These are phyloP conservation scores for Plasmodium gaboni DNA, from an alignment of 169 alveolate species.

Conservation along the genomic window DNA sequence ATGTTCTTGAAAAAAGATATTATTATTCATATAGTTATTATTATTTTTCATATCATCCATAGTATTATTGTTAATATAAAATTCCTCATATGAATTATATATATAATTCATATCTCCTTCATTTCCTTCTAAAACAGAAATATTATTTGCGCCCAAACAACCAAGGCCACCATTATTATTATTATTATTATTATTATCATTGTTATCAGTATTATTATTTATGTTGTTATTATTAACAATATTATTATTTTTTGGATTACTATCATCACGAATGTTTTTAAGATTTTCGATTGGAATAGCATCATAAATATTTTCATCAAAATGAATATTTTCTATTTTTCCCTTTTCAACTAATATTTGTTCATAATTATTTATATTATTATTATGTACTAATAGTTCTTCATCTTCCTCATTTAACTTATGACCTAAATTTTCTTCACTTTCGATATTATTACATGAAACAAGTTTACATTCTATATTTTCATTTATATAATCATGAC, in stretches of 20 bases:
- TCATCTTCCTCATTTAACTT: constrained; percentile 30
- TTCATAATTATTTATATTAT: constrained; percentile 40
- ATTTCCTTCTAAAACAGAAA: constrained; percentile 19
- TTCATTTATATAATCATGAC: constrained; percentile 51
- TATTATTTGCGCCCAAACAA: neutral
- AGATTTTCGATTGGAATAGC: constrained; percentile 18
- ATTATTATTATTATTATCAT: constrained; percentile 1
- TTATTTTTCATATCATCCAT: constrained; percentile 34
- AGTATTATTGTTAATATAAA: constrained; percentile 15
- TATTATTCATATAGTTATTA: constrained; percentile 24
- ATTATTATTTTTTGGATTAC: neutral
- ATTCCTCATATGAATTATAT: constrained; percentile 46
- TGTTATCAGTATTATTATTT: neutral
- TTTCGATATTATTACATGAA: constrained; percentile 30
- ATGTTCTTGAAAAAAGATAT: constrained; percentile 33
- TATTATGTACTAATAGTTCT: constrained; percentile 9
- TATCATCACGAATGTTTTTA: neutral
- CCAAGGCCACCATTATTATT: neutral
- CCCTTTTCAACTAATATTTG: constrained; percentile 5
- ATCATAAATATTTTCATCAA: constrained; percentile 17
- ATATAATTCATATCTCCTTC: constrained; percentile 21
- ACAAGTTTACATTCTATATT: constrained; percentile 52
- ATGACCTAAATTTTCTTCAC: neutral
- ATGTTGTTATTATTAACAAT: neutral
- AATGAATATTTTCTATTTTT: constrained; percentile 9